A percentile compares a stretch with the other conserved stretches of the same genome.
phyloP scores from a whole-genome alignment of 345 rosid species.

The Nephelium lappaceum region DNA sequence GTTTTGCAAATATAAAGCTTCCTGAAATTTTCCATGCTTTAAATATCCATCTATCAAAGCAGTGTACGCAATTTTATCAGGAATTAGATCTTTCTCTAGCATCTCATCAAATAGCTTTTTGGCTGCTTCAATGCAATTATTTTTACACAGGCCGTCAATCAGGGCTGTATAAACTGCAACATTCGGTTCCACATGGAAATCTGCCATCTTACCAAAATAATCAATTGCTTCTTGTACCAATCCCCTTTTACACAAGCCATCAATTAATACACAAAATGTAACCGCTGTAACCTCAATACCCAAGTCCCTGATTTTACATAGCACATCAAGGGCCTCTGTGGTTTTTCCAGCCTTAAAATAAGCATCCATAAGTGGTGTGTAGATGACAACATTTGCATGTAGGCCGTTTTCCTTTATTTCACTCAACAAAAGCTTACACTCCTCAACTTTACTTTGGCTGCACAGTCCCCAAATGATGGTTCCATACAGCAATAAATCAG shows the following conservation, averaged over 20 bases:
- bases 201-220: constrained; percentile 49
- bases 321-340: constrained; percentile 47
- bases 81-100: constrained; percentile 44
- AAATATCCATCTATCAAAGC: constrained; percentile 64
- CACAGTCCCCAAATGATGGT: constrained; percentile 69
- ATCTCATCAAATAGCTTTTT: constrained; percentile 53
- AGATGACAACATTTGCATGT: constrained; percentile 49
- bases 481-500: constrained; percentile 61
- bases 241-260: constrained; percentile 72
- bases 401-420: constrained; percentile 58
- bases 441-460: constrained; percentile 50
- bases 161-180: constrained; percentile 63
- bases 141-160: constrained; percentile 77
- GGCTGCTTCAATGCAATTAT: constrained; percentile 52
- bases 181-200: constrained; percentile 58
- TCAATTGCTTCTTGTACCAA: constrained; percentile 55
- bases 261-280: constrained; percentile 67
- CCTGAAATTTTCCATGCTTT: constrained; percentile 54
- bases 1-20: constrained; percentile 50
- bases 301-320: constrained; percentile 49
- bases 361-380: constrained; percentile 64
- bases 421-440: constrained; percentile 42
- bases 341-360: constrained; percentile 58
- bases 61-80: constrained; percentile 62
- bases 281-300: constrained; percentile 59